Evolutionary conservation across 176 grass and related monocot species (phyloP).

Genomic region (Otatea glauca): DNA sequence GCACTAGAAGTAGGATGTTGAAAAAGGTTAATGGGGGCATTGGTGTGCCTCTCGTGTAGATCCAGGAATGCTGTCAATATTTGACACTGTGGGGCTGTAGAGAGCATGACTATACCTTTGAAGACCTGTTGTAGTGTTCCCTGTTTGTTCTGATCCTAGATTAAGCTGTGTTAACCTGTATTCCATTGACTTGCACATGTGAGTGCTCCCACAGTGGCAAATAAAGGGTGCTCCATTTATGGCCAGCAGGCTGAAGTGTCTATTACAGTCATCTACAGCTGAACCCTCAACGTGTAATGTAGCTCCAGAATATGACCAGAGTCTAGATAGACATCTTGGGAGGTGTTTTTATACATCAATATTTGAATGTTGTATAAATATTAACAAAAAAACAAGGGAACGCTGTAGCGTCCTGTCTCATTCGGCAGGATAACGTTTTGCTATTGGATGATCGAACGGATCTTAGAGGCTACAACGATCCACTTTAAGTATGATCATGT

Average conservation of each 20-base stretch:
- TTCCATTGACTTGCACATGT: conserved; percentile 36
- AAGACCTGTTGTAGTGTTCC: conserved; percentile 30
- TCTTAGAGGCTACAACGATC: too few relatives aligned
- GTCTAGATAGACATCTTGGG: too few relatives aligned
- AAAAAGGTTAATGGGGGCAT: conserved; percentile 14
- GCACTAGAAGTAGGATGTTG: conserved; percentile 47
- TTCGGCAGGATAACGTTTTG: too few relatives aligned
- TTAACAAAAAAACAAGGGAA: too few relatives aligned
- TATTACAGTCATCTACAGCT: conserved; percentile 17
- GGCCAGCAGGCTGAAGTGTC: not conserved
- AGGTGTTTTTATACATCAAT: too few relatives aligned
- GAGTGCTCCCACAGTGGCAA: conserved; percentile 16
- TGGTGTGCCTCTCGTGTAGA: conserved; percentile 47
- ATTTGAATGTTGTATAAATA: too few relatives aligned
- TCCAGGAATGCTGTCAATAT: conserved; percentile 54
- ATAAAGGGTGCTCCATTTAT: conserved; percentile 27
- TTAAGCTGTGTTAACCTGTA: conserved; percentile 52
- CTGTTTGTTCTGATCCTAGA: conserved; percentile 49
- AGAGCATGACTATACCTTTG: conserved; percentile 52
- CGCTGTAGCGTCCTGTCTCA: too few relatives aligned
- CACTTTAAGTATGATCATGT: too few relatives aligned
- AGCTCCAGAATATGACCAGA: conserved; percentile 34
- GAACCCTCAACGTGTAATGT: conserved; percentile 7
- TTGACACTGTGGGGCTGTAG: conserved; percentile 47
- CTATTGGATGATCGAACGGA: too few relatives aligned